These are phyloP conservation scores for Phytophthora hibernalis DNA, from an alignment of 352 stramenopile species.

Conservation along the genomic window DNA sequence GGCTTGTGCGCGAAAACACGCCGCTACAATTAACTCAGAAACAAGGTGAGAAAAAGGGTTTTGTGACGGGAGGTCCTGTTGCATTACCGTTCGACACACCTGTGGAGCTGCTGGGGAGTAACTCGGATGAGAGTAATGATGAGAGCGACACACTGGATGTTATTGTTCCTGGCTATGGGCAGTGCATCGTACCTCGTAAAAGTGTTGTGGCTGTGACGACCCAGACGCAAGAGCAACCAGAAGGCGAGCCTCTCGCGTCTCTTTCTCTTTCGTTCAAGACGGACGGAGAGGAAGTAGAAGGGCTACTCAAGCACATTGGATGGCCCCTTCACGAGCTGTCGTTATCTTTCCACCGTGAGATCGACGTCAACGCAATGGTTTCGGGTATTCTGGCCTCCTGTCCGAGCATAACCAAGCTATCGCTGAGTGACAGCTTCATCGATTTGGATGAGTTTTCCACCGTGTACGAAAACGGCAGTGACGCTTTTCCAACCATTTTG, in stretches of 20 bases:
- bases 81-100: background rate
- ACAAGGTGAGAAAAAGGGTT: background rate
- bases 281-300: constrained; percentile 5
- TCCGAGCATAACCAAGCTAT: constrained; percentile 16
- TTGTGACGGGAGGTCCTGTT: constrained; percentile 1
- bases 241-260: background rate
- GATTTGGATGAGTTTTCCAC: constrained; percentile 25
- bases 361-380: constrained; percentile 25
- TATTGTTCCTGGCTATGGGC: constrained; percentile 13
- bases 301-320: constrained; percentile 19
- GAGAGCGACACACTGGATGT: constrained; percentile 2
- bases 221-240: background rate
- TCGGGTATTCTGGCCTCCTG: constrained; percentile 10
- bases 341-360: constrained; percentile 20
- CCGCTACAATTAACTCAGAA: constrained; percentile 6
- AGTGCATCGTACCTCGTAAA: constrained; percentile 5
- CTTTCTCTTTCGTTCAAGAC: constrained; percentile 6
- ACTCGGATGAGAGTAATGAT: background rate
- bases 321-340: constrained; percentile 24
- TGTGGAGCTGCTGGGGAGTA: constrained; percentile 7
- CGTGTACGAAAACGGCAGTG: constrained; percentile 10
- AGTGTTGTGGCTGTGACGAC: constrained; percentile 2
- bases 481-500: background rate
- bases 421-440: constrained; percentile 19
- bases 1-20: constrained; percentile 3